phyloP scores from a whole-genome alignment of 1,284 basidiomycete species.

The Ustilago esculenta region DNA sequence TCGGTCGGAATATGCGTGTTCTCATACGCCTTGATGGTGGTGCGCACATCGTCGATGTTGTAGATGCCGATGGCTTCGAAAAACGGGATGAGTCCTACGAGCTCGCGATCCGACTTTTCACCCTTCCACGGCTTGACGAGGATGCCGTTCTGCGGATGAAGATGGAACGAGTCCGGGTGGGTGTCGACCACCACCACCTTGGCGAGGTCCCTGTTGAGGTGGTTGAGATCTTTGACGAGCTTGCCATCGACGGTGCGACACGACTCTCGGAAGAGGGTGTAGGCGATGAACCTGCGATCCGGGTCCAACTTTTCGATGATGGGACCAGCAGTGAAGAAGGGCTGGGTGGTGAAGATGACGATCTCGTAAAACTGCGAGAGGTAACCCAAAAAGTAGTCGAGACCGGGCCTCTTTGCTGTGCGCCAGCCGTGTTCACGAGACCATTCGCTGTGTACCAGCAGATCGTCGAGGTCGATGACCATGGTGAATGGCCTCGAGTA shows the following conservation, averaged over 20 bases:
- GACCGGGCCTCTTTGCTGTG: constrained; percentile 79
- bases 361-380: constrained; percentile 97
- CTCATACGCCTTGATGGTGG: constrained; percentile 82
- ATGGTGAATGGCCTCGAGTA: constrained; percentile 92
- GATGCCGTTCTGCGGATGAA: constrained; percentile 91
- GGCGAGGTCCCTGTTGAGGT: constrained; percentile 89
- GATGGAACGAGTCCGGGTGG: constrained; percentile 77
- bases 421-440: constrained; percentile 69
- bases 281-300: constrained; percentile 86
- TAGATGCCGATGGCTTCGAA: constrained; percentile 77
- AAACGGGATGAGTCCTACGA: constrained; percentile 93
- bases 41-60: constrained; percentile 77
- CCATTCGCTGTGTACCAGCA: constrained; percentile 91
- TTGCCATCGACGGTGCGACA: constrained; percentile 61
- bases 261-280: constrained; percentile 86
- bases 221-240: constrained; percentile 80
- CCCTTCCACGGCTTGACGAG: constrained; percentile 89
- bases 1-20: constrained; percentile 89
- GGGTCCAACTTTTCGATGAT: constrained; percentile 94
- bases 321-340: constrained; percentile 86
- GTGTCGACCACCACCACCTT: constrained; percentile 92
- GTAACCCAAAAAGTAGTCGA: constrained; percentile 97
- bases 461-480: constrained; percentile 88
- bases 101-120: constrained; percentile 76
- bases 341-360: constrained; percentile 92